Conservation (phyloP, 441 rosid species). For the Metrosideros polymorpha region DNA sequence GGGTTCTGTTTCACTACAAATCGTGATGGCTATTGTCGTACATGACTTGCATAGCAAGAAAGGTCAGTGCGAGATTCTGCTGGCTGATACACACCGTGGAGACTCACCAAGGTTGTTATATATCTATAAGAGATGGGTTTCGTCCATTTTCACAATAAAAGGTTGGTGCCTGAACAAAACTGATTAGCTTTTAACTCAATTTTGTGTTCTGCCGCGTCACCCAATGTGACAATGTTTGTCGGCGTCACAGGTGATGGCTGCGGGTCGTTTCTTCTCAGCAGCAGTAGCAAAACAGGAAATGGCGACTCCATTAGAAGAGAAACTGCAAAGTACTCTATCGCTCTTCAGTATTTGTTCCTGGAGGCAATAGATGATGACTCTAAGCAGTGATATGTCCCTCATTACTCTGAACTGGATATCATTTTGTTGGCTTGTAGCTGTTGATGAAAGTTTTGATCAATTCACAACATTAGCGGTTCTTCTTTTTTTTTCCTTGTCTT, state of each 20-base stretch:
- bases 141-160: conserved; percentile 43
- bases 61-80: conserved; percentile 38
- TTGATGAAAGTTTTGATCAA: neutral
- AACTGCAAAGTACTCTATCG: conserved; percentile 45
- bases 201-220: neutral
- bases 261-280: conserved; percentile 54
- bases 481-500: neutral
- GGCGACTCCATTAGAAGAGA: conserved; percentile 4
- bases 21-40: neutral
- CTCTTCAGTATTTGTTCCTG: conserved; percentile 31
- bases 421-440: neutral
- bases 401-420: neutral
- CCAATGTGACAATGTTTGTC: neutral
- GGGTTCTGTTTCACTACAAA: neutral
- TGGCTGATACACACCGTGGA: conserved; percentile 67
- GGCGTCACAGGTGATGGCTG: conserved; percentile 43
- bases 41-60: conserved; percentile 20
- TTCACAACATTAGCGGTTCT: neutral
- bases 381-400: neutral
- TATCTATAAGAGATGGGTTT: conserved; percentile 74
- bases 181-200: neutral
- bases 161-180: conserved; percentile 20
- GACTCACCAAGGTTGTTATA: conserved; percentile 61
- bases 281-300: conserved; percentile 12
- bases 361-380: conserved; percentile 31